Conservation (phyloP, 192 early-diverging fungal genomes). For the Diversispora epigaea region DNA sequence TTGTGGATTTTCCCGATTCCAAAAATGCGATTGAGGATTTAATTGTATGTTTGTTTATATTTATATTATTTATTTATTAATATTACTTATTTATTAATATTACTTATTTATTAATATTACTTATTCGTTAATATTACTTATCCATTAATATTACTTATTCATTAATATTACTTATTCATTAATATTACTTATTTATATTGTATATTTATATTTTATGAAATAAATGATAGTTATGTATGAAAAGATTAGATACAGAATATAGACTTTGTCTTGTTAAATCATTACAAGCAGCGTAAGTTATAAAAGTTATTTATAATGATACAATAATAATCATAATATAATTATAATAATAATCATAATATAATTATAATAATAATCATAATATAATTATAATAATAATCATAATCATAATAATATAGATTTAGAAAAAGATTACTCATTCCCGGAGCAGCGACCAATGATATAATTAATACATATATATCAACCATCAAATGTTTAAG, state of each 20-base stretch:
- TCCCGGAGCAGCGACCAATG: conserved; percentile 67
- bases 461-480: conserved; percentile 71
- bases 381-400: neutral
- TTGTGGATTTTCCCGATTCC: conserved; percentile 71
- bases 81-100: neutral
- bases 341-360: neutral
- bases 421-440: conserved; percentile 64
- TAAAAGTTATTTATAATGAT: conserved; percentile 6
- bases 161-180: conserved; percentile 1
- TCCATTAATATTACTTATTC: neutral
- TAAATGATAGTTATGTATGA: conserved; percentile 29
- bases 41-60: conserved; percentile 42
- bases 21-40: conserved; percentile 61
- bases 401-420: conserved; percentile 6
- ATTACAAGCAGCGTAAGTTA: conserved; percentile 17
- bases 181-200: conserved; percentile 2
- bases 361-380: neutral
- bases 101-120: neutral
- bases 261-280: conserved; percentile 27
- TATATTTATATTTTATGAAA: too few species aligned
- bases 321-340: neutral
- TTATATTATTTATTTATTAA: neutral
- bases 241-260: conserved; percentile 26
- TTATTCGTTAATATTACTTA: neutral
- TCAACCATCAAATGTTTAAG: conserved; percentile 68